Base-by-base conservation (phyloP, 2,329 filamentous ascomycete genomes). In the Ophiostoma australiae region DNA sequence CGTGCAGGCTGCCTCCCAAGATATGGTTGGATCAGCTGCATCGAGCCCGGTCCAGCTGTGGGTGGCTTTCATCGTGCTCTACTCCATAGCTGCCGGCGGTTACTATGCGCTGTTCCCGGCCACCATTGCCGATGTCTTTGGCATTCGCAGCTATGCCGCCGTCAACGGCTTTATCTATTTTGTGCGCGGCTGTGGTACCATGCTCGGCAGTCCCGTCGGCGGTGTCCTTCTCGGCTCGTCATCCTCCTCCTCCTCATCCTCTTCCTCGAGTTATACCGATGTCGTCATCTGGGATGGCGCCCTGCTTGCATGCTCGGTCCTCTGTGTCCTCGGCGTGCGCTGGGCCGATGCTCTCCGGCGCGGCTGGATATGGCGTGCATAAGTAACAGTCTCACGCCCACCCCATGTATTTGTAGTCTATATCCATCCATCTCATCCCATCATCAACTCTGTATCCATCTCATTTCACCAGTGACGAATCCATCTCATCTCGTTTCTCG, bases 161-260 rank as follows among this genome's bases (percentile, higher is more conserved):
- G 81, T 84, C 4, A 84, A 83, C 73, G 81, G 81, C 2, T 83
- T 83, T 70, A 80, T 83, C 20, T 80, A 82, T 52, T 82, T 84
- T 67, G 76, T 83, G 0, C 76, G 81, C 63, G 82, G 82, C 0
- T 74, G 82, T 8, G 81, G 81, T 0, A 81, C 79, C 0, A 79
- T 83, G 75, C 80, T 83, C 73, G 82, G 82, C 6, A 82, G 79
- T 70, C 82, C 82, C 0, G 78, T 84, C 39, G 82, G 81, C 11
- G 82, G 81, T 2, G 77, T 79, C 70, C 78, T 83, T 13, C 76
- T 84, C 0, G 68, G 72, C 11, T 67, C 66, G 39, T 48, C 66
- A n/a, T 48, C 66, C 3, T 41, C 39, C 11, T 33, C 66, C 15
- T 8, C 31, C 33, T 41, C 52, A 35, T 41, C 52, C 41, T 44